Percentiles rank a stretch among this genome's conserved stretches.
Evolutionary conservation across 495 filamentous ascomycete species (phyloP).

Genomic region (Schizothecium vesticola): DNA sequence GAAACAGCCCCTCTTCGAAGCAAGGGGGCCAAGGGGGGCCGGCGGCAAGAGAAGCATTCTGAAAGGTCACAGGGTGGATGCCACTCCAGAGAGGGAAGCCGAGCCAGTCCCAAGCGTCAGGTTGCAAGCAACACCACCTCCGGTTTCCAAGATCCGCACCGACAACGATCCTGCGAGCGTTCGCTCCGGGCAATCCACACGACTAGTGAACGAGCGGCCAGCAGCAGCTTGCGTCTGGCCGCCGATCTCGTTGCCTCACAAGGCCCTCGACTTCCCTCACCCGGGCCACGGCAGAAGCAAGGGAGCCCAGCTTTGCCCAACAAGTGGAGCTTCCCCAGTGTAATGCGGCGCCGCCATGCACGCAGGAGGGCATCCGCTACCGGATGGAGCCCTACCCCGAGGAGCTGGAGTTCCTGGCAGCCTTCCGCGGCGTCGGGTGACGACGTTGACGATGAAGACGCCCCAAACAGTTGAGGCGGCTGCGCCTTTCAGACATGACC

Average conservation of each 20-base stretch:
- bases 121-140: conserved; percentile 4
- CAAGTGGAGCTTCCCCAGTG: not conserved
- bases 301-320: not conserved
- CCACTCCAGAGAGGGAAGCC: conserved; percentile 1
- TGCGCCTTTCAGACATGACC: not conserved
- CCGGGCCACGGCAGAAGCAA: not conserved
- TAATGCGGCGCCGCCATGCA: not conserved
- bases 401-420: not conserved
- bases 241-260: not conserved
- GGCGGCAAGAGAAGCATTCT: conserved; percentile 43
- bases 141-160: not conserved
- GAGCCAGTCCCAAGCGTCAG: conserved; percentile 1
- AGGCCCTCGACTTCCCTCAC: not conserved
- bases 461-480: not conserved
- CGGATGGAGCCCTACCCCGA: not conserved
- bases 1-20: conserved; percentile 5
- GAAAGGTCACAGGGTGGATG: conserved; percentile 31
- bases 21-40: conserved; percentile 8
- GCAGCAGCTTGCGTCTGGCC: not conserved
- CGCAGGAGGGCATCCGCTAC: not conserved
- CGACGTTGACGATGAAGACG: not conserved
- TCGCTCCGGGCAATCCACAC: not conserved
- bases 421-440: not conserved
- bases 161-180: not conserved
- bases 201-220: not conserved